These are phyloP conservation scores for Globisporangium middletonii DNA, from an alignment of 352 stramenopile species.

Conservation along the genomic window DNA sequence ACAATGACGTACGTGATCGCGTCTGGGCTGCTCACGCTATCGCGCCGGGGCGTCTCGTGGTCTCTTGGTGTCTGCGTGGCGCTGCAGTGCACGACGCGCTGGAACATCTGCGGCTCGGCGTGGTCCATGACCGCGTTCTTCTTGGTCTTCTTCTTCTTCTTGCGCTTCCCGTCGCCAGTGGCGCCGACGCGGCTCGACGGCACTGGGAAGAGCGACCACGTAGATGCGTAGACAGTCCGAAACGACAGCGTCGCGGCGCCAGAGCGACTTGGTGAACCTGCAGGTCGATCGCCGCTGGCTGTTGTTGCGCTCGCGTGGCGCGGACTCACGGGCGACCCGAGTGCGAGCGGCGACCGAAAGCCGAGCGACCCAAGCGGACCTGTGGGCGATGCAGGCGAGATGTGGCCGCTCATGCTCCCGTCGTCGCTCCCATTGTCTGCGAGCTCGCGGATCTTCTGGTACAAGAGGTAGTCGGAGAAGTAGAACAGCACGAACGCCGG, in stretches of 20 bases:
- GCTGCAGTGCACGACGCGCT: conserved; percentile 22
- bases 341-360: conserved; percentile 6
- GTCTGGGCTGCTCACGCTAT: conserved; percentile 1
- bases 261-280: neutral
- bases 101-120: conserved; percentile 25
- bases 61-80: conserved; percentile 4
- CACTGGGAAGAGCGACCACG: conserved; percentile 10
- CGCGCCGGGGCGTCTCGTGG: neutral
- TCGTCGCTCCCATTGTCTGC: neutral
- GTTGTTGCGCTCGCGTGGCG: neutral
- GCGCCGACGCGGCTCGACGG: neutral
- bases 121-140: conserved; percentile 42
- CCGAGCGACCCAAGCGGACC: neutral
- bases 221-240: conserved; percentile 10
- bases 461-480: conserved; percentile 15
- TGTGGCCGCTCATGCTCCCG: neutral
- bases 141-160: conserved; percentile 16
- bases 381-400: neutral
- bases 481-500: conserved; percentile 31
- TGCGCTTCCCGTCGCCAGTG: neutral
- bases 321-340: neutral
- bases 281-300: neutral
- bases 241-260: conserved; percentile 1
- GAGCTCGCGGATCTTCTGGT: conserved; percentile 1
- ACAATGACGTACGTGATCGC: conserved; percentile 8